Base-by-base conservation (phyloP, 352 stramenopile species). In the Pythium insidiosum region DNA sequence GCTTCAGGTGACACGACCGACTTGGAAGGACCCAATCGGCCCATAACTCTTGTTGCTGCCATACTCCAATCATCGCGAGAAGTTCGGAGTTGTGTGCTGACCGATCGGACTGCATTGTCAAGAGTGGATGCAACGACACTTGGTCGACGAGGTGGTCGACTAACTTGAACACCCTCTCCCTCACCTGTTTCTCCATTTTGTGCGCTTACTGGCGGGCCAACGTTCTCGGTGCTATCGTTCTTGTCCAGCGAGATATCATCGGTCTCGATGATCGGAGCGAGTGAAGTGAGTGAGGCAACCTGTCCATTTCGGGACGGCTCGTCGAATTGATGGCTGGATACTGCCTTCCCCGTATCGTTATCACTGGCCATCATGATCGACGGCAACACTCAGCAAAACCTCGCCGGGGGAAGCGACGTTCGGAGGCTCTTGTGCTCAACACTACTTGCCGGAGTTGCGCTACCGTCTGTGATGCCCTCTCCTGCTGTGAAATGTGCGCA, bases 261-360 rank as follows among this genome's bases (percentile, higher is more conserved):
- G 13, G 52, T 47, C 40, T 60, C 52, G 26, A 54, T 23, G n/a
- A 54, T 60, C 5, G 52, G 52, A 11, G 52, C 33, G 3, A 58
- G 43, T 43, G n/a, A n/a, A n/a, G n/a, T n/a, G n/a, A n/a, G n/a
- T 22, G 34, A 34, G 7, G 34, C 3, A 1, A 35, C 11, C 5
- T 25, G 20, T 22, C 36, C 21, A 22, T 5, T 10, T 24, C 29
- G 11, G 21, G n/a, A 10, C 15, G 4, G 6, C 30, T 19, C 31
- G 19, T 44, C 38, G 13, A 9, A 15, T 31, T 11, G 25, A 23
- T 6, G 16, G 13, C 18, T 16, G 24, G 28, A 18, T 45, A 26
- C 3, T 26, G 36, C 10, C 16, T 41, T 19, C 33, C 21, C 23
- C 7, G 7, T 15, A 30, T 16, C 16, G 10, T 38, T 12, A 31